These are phyloP conservation scores for Trichoderma koningiopsis DNA, from an alignment of 2,329 filamentous ascomycete genomes.

Conservation along the genomic window DNA sequence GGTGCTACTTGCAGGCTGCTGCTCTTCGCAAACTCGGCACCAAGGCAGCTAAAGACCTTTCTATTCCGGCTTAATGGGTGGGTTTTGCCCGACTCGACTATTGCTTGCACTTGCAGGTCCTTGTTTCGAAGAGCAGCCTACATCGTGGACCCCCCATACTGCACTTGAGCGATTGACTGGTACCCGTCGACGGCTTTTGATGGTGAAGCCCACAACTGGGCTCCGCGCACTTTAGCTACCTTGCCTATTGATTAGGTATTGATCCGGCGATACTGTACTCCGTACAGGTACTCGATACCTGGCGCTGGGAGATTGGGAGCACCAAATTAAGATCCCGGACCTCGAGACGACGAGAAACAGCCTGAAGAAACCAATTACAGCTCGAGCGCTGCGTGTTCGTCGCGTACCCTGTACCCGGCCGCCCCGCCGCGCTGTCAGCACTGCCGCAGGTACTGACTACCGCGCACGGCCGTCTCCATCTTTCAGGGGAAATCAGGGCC, in stretches of 20 bases:
- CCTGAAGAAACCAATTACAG: background rate
- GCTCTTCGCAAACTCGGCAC: background rate
- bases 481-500: constrained; percentile 22
- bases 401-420: background rate
- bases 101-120: background rate
- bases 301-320: background rate
- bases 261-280: too few relatives aligned
- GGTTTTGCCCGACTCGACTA: background rate
- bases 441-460: background rate
- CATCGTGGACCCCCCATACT: background rate
- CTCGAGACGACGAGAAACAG: background rate
- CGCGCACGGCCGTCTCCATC: constrained; percentile 4
- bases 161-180: background rate
- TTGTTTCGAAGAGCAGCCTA: constrained; percentile 8
- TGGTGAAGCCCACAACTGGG: background rate
- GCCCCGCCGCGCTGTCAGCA: background rate
- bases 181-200: background rate
- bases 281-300: constrained; percentile 10
- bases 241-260: background rate
- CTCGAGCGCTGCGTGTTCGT: background rate
- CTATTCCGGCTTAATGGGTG: constrained; percentile 16
- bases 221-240: background rate
- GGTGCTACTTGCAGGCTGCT: background rate
- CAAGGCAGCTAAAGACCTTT: background rate
- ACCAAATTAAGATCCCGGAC: constrained; percentile 10